Conservation (phyloP, 2,329 filamentous ascomycete species). For the Colletotrichum plurivorum region DNA sequence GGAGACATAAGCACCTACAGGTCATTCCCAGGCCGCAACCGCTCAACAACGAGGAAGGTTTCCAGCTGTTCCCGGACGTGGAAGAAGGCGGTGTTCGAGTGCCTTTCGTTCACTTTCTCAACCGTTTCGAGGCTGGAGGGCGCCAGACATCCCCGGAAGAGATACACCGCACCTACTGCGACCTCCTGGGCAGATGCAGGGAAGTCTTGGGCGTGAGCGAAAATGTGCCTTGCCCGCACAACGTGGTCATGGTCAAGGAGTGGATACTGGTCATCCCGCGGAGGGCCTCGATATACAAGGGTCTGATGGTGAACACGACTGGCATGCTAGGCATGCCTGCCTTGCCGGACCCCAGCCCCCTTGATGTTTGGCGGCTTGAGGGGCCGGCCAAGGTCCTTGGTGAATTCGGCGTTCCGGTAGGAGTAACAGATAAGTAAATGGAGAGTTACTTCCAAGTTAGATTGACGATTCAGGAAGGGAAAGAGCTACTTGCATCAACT, state of each 20-base stretch:
- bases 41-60: background rate
- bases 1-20: constrained; percentile 7
- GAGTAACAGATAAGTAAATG: too few relatives aligned
- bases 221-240: constrained; percentile 2
- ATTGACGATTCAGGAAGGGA: too few relatives aligned
- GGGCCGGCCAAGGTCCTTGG: background rate
- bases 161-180: background rate
- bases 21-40: background rate
- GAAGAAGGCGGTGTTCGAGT: background rate
- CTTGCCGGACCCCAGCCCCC: background rate
- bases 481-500: too few relatives aligned
- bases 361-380: background rate
- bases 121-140: background rate
- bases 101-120: background rate
- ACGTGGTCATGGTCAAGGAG: background rate
- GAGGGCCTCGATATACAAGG: background rate
- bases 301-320: background rate
- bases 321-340: constrained; percentile 4
- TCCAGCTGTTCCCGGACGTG: background rate
- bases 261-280: constrained; percentile 10
- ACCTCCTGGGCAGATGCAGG: background rate
- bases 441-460: too few relatives aligned
- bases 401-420: background rate
- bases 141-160: background rate
- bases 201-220: too few relatives aligned